Base-by-base conservation (phyloP, 495 filamentous ascomycete genomes). In the Podospora appendiculata region DNA sequence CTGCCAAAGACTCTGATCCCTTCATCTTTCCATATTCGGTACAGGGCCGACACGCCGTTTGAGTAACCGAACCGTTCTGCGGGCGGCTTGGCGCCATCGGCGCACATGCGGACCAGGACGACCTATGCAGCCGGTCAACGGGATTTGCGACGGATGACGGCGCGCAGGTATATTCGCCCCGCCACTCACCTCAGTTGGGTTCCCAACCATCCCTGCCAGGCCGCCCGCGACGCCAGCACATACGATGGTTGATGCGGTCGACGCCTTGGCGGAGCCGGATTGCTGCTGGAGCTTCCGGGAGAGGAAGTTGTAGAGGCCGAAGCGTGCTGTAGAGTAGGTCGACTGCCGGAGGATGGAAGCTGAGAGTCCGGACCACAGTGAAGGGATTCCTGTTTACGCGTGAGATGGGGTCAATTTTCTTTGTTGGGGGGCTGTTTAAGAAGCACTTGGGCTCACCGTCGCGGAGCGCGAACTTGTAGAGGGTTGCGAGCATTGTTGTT, bases 71-170 rank as follows among this genome's bases (percentile, higher is more conserved):
- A 72, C 17, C 83, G 79, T 40, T 79, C 66, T 41, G 74, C 81
- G 8, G 64, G 58, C 4, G 85, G 74, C 62, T 88, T 89, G 34
- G 88, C 75, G 3, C 86, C 87, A 59, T 90, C 87, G 39, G 79
- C 78, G 65, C 88, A 86, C 87, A 90, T 90, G 12, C 87, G 79
- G 32, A 90, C 83, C 38, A 90, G 78, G 6, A 86, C 83, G 44
- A 89, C 64, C 46, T 48, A 33, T 36, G 2, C 14, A 6, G 25
- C 32, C n/a, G 38, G 38, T 11, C n/a, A 11, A 40, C 8, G 10
- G 38, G 10, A 11, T 14, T 11, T 40, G 10, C 10, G n/a, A 40
- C 38, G n/a, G 8, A 40, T 11, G 1, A 2, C 38, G n/a, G n/a
- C 38, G 7, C n/a, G 38, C 11, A 14, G 38, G 2, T 7, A 40